phyloP scores from a whole-genome alignment of 176 grass and related monocot species.

The Themeda triandra region DNA sequence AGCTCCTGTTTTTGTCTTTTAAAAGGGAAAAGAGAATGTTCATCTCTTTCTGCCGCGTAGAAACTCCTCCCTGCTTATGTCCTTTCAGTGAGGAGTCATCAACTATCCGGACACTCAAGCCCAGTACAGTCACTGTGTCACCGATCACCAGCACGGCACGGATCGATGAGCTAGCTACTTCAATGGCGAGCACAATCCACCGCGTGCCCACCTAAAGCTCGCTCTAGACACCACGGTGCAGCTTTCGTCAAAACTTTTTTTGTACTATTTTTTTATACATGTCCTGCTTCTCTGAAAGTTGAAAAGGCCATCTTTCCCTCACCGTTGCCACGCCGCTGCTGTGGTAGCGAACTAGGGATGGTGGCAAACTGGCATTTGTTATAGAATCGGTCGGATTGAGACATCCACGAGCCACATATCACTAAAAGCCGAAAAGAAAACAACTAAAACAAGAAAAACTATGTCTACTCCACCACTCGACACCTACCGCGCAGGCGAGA shows the following conservation, averaged over 20 bases:
- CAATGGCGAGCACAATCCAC: constrained; percentile 18
- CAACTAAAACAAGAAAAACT: no score
- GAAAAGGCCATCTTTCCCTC: not conserved
- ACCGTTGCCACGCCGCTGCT: not conserved
- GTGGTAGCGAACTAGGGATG: not conserved
- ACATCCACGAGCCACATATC: no score
- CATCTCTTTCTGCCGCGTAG: not conserved
- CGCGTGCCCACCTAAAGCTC: not conserved
- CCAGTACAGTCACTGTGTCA: not conserved
- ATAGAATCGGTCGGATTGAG: no score
- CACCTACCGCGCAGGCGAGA: no score
- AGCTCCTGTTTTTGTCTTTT: not conserved
- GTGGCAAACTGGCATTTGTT: not conserved
- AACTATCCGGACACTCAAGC: not conserved
- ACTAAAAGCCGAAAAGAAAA: no score
- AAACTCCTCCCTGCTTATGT: not conserved
- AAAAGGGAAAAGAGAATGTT: not conserved
- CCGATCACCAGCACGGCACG: not conserved
- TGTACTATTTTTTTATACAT: not conserved
- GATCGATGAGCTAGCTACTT: not conserved
- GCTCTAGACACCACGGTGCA: constrained; percentile 16
- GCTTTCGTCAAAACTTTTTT: constrained; percentile 18
- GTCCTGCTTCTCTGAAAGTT: not conserved
- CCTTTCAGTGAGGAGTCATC: not conserved
- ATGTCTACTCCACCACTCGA: no score